Base-by-base conservation (phyloP, 1,284 basidiomycete species). In the Inonotus obliquus region DNA sequence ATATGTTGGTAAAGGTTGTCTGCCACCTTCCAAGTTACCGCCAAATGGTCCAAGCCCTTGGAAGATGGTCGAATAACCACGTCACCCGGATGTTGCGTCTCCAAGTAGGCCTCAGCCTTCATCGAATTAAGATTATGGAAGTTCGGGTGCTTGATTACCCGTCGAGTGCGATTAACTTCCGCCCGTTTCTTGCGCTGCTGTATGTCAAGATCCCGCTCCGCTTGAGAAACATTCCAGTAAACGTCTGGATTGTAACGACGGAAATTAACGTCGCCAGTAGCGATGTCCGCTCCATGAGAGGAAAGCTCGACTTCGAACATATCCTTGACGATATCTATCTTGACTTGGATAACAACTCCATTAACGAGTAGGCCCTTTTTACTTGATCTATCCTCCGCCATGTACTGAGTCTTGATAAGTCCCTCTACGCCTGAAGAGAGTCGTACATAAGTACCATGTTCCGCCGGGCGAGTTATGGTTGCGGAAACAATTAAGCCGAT, bases 1-100 rank as follows among this genome's bases (percentile, higher is more conserved):
- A 99, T 92, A 72, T 99, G 98, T 73, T 99, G 97, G 76, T 92
- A 99, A 21, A 99, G 80, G 65, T 90, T 92, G 63, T 98, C 92
- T 68, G 97, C 96, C 10, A 99, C 96, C 76, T 99, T 99, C 97
- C 97, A 99, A 0, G 97, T 99, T 13, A 99, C 92, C 38, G 97
- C 97, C 39, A 99, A 81, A 75, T 99, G 97, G 70, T 98, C 87
- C 44, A 82, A 77, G 5, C 96, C 96, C 74, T 96, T 96, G 2
- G 96, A 98, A 35, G 94, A 97, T 0, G 97, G 97, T 51, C 97
- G 82, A 67, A 99, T 94, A 37, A 99, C 92, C 52, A 95, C 94
- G 72, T 98, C 95, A 13, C 96, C 97, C 32, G 93, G 85, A 68
- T 95, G 94, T 74, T 94, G 91, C 66, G 89, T 89, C 61, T 94